A percentile compares a stretch with the other conserved stretches of the same genome.
phyloP scores from a whole-genome alignment of 2,329 filamentous ascomycete species.

The Cladophialophora bantiana region DNA sequence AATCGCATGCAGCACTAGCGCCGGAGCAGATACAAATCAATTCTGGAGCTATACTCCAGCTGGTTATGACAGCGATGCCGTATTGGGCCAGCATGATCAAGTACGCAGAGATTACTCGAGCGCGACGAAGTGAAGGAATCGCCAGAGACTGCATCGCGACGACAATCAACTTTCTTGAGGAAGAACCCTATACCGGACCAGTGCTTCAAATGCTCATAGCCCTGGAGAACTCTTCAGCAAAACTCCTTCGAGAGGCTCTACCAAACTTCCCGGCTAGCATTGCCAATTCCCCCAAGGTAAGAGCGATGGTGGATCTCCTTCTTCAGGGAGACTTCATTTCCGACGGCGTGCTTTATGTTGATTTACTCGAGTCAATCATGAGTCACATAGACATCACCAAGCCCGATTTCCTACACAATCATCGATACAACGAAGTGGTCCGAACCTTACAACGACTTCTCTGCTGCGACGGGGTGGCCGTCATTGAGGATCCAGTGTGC shows the following conservation, averaged over 20 bases:
- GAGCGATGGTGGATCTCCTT: conserved; percentile 26
- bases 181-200: conserved; percentile 6
- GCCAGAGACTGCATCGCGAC: conserved; percentile 22
- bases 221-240: conserved; percentile 30
- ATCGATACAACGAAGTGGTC: conserved; percentile 43
- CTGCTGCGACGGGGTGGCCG: conserved; percentile 35
- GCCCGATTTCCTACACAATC: conserved; percentile 30
- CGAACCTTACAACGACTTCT: conserved; percentile 39
- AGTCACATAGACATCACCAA: conserved; percentile 34
- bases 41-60: conserved; percentile 16
- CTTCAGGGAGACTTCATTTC: conserved; percentile 32
- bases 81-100: conserved; percentile 32
- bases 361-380: conserved; percentile 38
- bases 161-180: conserved; percentile 16
- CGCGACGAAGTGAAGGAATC: conserved; percentile 13
- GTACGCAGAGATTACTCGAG: conserved; percentile 6
- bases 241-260: conserved; percentile 28
- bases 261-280: conserved; percentile 31
- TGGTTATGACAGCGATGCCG: conserved; percentile 26
- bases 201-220: conserved; percentile 34
- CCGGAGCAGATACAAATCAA: not conserved
- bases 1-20: not conserved
- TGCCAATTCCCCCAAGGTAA: conserved; percentile 22
- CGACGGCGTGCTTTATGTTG: conserved; percentile 35
- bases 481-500: conserved; percentile 42